Evolutionary conservation across 768 basidiomycete species (phyloP).

Genomic region (Kwoniella europaea): DNA sequence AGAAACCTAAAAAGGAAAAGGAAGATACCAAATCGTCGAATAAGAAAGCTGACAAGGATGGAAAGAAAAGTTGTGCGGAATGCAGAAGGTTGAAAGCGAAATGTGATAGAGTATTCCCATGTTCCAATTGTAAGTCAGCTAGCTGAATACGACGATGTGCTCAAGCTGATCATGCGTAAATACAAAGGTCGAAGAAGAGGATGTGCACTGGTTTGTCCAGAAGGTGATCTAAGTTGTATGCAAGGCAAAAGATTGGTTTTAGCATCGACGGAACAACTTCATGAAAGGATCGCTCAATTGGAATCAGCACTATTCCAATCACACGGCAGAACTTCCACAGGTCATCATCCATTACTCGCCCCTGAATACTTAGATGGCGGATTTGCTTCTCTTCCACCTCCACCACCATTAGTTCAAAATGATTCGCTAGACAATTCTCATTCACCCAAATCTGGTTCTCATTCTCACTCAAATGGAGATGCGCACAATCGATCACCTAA

Average conservation of each 20-base stretch:
- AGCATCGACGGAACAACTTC: constrained; percentile 51
- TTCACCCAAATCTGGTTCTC: constrained; percentile 26
- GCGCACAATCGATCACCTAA: constrained; percentile 16
- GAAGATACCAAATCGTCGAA: constrained; percentile 23
- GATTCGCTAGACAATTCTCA: constrained; percentile 14
- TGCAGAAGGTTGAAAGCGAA: constrained; percentile 51
- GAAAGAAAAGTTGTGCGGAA: constrained; percentile 53
- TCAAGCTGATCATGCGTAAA: neutral
- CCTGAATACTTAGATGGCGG: constrained; percentile 46
- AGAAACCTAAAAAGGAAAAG: constrained; percentile 27
- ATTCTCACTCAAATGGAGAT: constrained; percentile 3
- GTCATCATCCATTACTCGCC: constrained; percentile 42
- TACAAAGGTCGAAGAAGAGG: constrained; percentile 45
- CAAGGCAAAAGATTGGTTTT: constrained; percentile 53
- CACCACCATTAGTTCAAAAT: constrained; percentile 9
- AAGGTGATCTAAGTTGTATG: constrained; percentile 53
- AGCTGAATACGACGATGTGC: neutral
- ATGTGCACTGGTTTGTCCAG: constrained; percentile 50
- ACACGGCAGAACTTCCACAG: constrained; percentile 17
- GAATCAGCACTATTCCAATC: constrained; percentile 48
- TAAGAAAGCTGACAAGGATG: constrained; percentile 27
- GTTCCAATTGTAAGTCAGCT: constrained; percentile 48
- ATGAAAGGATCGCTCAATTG: constrained; percentile 49
- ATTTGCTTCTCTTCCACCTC: constrained; percentile 27
- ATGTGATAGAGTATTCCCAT: constrained; percentile 52